These are phyloP conservation scores for Phoma herbarum DNA, from an alignment of 2,329 filamentous ascomycete genomes.

Conservation along the genomic window DNA sequence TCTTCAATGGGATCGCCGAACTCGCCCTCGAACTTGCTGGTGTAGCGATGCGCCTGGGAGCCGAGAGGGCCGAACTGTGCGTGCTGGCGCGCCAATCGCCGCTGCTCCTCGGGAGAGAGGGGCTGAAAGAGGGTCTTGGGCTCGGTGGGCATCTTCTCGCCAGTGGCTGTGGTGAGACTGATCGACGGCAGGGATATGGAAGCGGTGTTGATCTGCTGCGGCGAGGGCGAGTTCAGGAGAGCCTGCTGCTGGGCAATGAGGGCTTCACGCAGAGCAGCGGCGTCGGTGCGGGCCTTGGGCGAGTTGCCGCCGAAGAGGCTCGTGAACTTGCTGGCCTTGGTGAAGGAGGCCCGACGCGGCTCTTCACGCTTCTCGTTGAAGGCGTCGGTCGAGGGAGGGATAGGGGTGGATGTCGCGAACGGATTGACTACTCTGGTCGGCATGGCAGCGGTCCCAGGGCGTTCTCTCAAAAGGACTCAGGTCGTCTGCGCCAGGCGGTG, in stretches of 20 bases:
- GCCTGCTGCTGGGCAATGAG: conserved; percentile 65
- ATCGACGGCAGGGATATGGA: conserved; percentile 87
- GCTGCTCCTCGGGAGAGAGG: conserved; percentile 82
- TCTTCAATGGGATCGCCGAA: conserved; percentile 88
- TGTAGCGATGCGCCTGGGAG: conserved; percentile 83
- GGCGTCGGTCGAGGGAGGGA: conserved; percentile 60
- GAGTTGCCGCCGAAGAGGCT: conserved; percentile 85
- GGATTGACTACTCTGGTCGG: conserved; percentile 69
- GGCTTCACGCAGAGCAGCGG: conserved; percentile 72
- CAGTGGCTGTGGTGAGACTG: conserved; percentile 85
- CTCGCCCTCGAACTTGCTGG: conserved; percentile 84
- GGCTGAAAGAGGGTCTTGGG: conserved; percentile 86
- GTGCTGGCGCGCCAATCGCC: conserved; percentile 77
- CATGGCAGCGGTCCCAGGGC: conserved; percentile 57
- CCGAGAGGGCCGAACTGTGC: conserved; percentile 90
- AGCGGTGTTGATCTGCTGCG: conserved; percentile 73
- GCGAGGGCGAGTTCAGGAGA: conserved; percentile 70
- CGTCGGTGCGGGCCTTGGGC: conserved; percentile 73
- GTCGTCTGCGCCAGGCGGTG: conserved; percentile 9
- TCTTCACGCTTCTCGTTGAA: conserved; percentile 64
- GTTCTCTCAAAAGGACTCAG: neutral
- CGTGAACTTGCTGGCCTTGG: conserved; percentile 75
- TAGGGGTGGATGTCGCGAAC: conserved; percentile 63
- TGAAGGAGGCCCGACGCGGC: conserved; percentile 58
- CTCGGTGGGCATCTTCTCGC: conserved; percentile 77